Percentiles rank a stretch among this genome's conserved stretches.
Evolutionary conservation across 2,329 filamentous ascomycete genomes (phyloP).

Genomic region (Aspergillus puulaauensis): DNA sequence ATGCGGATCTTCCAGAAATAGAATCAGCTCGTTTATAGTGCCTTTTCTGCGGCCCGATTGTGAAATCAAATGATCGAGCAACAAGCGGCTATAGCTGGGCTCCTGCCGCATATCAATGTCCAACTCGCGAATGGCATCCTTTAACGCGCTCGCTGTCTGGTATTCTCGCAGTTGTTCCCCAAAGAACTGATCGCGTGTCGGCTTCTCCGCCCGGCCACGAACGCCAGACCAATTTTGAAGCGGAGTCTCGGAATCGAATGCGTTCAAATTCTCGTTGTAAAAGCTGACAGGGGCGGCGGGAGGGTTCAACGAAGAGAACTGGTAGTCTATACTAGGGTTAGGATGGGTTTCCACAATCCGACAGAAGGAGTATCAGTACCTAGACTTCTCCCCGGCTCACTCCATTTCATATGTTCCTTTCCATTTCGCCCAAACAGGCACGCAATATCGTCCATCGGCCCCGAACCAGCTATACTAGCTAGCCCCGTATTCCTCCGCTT

Average conservation of each 20-base stretch:
- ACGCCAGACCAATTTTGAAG: neutral
- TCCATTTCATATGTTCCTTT: constrained; percentile 39
- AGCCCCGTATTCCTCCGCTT: constrained; percentile 56
- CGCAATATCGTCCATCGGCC: constrained; percentile 37
- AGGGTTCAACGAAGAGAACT: constrained; percentile 18
- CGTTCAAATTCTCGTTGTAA: constrained; percentile 21
- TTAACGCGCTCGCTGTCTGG: constrained; percentile 29
- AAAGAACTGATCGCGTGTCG: constrained; percentile 15
- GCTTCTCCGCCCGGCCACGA: neutral
- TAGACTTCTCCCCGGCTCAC: constrained; percentile 12
- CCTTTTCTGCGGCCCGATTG: constrained; percentile 12
- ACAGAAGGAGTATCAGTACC: neutral
- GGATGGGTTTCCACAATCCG: neutral
- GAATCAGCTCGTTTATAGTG: constrained; percentile 23
- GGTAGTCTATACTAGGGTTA: constrained; percentile 18
- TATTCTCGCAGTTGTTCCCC: constrained; percentile 19
- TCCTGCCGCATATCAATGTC: constrained; percentile 35
- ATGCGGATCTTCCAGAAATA: constrained; percentile 37
- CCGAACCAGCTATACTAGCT: constrained; percentile 33
- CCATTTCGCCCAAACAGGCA: constrained; percentile 44
- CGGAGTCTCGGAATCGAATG: constrained; percentile 7
- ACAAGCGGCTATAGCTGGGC: constrained; percentile 35
- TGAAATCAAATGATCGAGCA: constrained; percentile 33
- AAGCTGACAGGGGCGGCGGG: constrained; percentile 20
- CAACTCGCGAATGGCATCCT: constrained; percentile 26